phyloP scores from a whole-genome alignment of 129 eudicot genomes.

The Glebionis coronaria region DNA sequence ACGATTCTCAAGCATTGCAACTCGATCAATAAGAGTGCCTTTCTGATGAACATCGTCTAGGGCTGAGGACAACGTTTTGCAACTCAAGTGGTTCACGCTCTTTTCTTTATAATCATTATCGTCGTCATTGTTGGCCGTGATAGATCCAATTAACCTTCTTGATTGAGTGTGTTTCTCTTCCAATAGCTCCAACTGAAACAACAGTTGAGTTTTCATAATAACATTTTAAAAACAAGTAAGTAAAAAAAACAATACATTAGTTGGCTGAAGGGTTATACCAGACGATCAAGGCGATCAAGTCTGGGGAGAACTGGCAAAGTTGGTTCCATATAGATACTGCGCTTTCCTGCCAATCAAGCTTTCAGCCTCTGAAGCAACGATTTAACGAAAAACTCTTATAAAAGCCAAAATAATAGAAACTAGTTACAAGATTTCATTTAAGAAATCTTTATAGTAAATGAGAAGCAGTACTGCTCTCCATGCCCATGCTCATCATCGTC shows the following conservation, averaged over 20 bases:
- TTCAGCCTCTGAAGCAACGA: slow-evolving; percentile 11
- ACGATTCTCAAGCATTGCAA: slow-evolving; percentile 58
- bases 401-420: background rate
- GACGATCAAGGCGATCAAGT: slow-evolving; percentile 74
- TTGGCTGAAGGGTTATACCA: slow-evolving; percentile 32
- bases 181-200: slow-evolving; percentile 48
- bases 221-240: background rate
- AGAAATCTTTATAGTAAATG: background rate
- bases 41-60: slow-evolving; percentile 71
- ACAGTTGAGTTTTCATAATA: background rate
- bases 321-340: slow-evolving; percentile 31
- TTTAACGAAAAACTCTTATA: background rate
- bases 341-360: slow-evolving; percentile 7
- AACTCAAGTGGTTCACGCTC: background rate
- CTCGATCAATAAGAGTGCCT: slow-evolving; percentile 73
- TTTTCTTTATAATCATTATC: slow-evolving; percentile 16
- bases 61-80: slow-evolving; percentile 47
- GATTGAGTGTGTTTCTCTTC: slow-evolving; percentile 57
- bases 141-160: slow-evolving; percentile 25
- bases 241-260: background rate
- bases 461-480: background rate
- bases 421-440: background rate
- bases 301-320: slow-evolving; percentile 69
- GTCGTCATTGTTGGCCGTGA: background rate
- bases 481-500: slow-evolving; percentile 12